Evolutionary conservation across 169 alveolate genomes (phyloP), one percentile per base, ranked within the genome.

Genomic region (Theileria annulata): DNA sequence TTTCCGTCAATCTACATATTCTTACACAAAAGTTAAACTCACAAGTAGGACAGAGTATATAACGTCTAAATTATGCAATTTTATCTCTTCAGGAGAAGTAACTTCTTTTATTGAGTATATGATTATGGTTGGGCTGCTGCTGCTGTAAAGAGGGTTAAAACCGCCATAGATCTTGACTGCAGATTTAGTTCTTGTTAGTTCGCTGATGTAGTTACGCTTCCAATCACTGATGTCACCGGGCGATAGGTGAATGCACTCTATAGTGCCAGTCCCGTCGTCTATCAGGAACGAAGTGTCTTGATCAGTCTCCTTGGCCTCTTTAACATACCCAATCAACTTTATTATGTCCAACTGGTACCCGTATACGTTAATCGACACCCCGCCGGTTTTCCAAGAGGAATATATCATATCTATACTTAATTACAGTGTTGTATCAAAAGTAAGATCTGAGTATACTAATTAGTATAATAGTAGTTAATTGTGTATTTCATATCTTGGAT

Each of bases 221-320:
- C 71, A 84, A 3, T 75, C 72, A 23, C 76, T 84, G 60, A 84
- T 69, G 42, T 77, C 75, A n/a, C 83, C 71, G 0, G 90, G 79
- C 63, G 60, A 77, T 31, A 77, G 66, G 60, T 70, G 77, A 2
- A 77, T 77, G 68, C 90, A 84, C 48, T 66, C 56, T 10, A 84
- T 66, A 19, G 76, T 13, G n/a, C 79, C 90, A 8, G 87, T 77
- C 3, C 87, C 90, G 35, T 84, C 90, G 58, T 84, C 90, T 12
- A 84, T 71, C 4, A 84, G 35, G 54, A 77, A 77, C 25, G 71
- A 51, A 21, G 86, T 84, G 60, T 59, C 80, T 15, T 84, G 83
- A 9, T 76, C 83, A 12, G 90, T 77, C 25, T 51, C 25, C 30
- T 58, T 54, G 60, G 62, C 37, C 4, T 37, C 48, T 27, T 27